A percentile compares a stretch with the other conserved stretches of the same genome.
Conservation (phyloP, 805 yeast genomes). For the Hanseniaspora nectarophila region DNA sequence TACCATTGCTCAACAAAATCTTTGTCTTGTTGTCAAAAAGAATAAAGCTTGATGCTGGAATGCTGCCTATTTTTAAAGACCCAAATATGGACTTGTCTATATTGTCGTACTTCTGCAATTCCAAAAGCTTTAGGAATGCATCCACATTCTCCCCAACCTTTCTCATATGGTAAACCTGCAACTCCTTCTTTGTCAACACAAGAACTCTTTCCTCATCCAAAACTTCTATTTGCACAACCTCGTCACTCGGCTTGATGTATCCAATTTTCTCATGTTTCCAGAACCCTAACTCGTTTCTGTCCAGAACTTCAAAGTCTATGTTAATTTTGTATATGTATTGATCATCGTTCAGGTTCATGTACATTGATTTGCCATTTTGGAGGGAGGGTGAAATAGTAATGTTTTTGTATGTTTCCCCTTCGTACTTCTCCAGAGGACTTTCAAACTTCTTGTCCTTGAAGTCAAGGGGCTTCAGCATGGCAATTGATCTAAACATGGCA, state of each 20-base stretch:
- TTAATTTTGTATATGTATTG: conserved; percentile 3
- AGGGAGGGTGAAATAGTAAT: neutral
- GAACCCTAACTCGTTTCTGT: neutral
- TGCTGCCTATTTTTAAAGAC: neutral
- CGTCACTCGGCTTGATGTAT: neutral
- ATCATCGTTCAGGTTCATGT: conserved; percentile 6
- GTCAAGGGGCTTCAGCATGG: conserved; percentile 1
- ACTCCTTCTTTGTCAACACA: neutral
- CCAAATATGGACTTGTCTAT: neutral
- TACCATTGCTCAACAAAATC: neutral
- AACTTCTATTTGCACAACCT: conserved; percentile 1
- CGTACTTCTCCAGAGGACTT: conserved; percentile 5
- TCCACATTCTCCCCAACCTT: neutral
- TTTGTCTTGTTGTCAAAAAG: neutral
- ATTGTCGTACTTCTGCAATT: neutral
- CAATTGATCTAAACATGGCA: neutral
- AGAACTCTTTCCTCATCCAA: neutral
- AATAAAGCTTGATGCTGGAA: neutral
- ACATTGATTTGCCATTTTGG: neutral
- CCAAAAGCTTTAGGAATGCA: neutral
- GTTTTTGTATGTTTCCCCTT: neutral
- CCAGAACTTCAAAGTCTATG: neutral
- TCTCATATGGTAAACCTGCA: neutral
- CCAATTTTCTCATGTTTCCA: conserved; percentile 2
- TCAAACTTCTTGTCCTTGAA: neutral